Conservation (phyloP, 225 moss, liverwort and hornwort species). For the Physcomitrellopsis africana region DNA sequence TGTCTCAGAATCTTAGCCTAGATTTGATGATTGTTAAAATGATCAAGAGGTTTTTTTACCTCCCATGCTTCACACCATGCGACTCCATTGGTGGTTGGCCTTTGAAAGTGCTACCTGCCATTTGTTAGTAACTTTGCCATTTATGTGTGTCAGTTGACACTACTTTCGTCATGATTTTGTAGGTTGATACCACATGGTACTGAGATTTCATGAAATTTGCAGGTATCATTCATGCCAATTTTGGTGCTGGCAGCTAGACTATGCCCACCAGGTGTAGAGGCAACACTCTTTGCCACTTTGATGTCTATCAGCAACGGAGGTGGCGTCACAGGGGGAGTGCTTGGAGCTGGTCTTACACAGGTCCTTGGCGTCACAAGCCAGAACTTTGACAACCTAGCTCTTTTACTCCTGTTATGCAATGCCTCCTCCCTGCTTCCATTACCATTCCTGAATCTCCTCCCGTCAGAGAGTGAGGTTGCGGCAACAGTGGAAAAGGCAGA, state of each 20-base stretch:
- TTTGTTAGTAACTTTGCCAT: not conserved
- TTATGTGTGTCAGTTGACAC: not conserved
- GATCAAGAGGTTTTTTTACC: not conserved
- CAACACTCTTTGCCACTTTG: slow-evolving; percentile 91
- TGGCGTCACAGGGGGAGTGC: slow-evolving; percentile 77
- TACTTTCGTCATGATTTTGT: not conserved
- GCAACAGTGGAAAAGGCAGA: slow-evolving; percentile 83
- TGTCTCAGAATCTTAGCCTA: not conserved
- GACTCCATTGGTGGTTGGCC: not conserved
- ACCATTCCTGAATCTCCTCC: slow-evolving; percentile 84
- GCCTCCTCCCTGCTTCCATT: slow-evolving; percentile 75
- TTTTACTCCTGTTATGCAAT: slow-evolving; percentile 75
- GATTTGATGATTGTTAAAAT: not conserved
- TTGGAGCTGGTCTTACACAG: slow-evolving; percentile 82
- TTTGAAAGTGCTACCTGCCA: not conserved
- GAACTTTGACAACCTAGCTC: slow-evolving; percentile 77
- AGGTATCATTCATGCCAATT: slow-evolving; percentile 99
- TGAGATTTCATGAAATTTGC: not conserved
- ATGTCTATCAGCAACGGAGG: slow-evolving; percentile 99
- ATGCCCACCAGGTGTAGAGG: slow-evolving; percentile 96
- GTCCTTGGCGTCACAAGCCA: slow-evolving; percentile 82
- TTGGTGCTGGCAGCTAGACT: slow-evolving; percentile 93
- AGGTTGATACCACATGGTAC: not conserved
- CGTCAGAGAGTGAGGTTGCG: slow-evolving; percentile 75
- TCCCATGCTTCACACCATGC: no score